phyloP scores from a whole-genome alignment of 345 rosid species.

The Arabis hirsuta region DNA sequence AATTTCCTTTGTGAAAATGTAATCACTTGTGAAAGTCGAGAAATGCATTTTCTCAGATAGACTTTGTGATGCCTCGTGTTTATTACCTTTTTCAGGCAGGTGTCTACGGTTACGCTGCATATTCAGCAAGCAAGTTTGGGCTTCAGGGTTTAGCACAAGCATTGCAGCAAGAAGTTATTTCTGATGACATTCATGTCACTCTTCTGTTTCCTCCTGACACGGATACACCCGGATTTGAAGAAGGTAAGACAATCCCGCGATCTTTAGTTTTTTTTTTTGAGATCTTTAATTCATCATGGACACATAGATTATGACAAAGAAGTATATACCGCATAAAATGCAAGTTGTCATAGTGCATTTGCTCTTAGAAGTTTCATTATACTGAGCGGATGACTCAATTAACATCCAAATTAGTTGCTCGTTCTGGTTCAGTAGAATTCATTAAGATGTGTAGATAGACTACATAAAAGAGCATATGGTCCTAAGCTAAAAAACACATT shows the following conservation, averaged over 20 bases:
- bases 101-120: conserved; percentile 75
- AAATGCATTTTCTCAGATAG: background rate
- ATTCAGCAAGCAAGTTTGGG: conserved; percentile 79
- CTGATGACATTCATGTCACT: conserved; percentile 64
- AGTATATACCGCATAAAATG: no score
- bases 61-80: background rate
- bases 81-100: conserved; percentile 56
- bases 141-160: conserved; percentile 88
- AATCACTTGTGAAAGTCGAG: background rate
- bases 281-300: background rate
- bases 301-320: no score
- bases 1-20: background rate
- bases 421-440: no score
- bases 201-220: conserved; percentile 81
- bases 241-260: conserved; percentile 48
- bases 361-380: no score
- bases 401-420: no score
- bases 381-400: no score
- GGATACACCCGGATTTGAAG: conserved; percentile 67
- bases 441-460: no score
- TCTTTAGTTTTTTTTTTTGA: no score
- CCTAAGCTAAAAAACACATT: no score
- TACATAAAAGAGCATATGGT: no score
- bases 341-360: no score
- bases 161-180: conserved; percentile 81